These are phyloP conservation scores for Vaccinium myrtillus DNA, from an alignment of 148 eudicot species.

Conservation along the genomic window DNA sequence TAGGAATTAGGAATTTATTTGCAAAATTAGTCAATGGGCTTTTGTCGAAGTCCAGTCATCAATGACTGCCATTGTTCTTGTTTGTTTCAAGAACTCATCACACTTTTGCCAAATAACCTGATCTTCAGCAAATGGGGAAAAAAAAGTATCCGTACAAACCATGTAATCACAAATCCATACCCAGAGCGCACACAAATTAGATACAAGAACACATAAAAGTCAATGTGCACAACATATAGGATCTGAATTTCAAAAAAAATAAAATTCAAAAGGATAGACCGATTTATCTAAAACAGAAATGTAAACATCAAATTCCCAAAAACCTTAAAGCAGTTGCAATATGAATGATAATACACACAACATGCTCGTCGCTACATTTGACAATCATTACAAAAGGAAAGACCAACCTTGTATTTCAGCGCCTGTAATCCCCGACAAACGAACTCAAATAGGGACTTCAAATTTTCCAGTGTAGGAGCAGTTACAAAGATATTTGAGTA, in stretches of 20 bases:
- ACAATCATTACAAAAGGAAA: not conserved
- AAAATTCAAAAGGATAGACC: not conserved
- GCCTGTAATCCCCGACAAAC: constrained; percentile 64
- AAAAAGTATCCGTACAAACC: not conserved
- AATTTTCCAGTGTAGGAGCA: constrained; percentile 88
- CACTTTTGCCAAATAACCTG: not conserved
- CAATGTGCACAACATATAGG: not conserved
- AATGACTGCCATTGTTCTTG: not conserved
- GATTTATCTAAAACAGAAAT: not conserved
- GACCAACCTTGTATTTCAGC: constrained; percentile 71
- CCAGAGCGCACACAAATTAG: not conserved
- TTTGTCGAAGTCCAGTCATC: not conserved
- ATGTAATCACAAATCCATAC: not conserved
- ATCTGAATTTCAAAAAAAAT: not conserved
- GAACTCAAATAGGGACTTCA: constrained; percentile 86
- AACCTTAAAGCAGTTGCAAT: not conserved
- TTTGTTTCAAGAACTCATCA: not conserved
- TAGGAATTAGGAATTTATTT: not conserved
- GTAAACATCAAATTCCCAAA: not conserved
- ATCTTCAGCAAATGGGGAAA: not conserved
- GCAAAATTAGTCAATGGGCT: not conserved
- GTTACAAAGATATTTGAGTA: constrained; percentile 86
- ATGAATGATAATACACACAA: not conserved
- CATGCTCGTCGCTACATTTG: not conserved
- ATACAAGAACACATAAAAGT: not conserved